Base-by-base conservation (phyloP, 139 green algal species). In the Micractinium sp. region DNA sequence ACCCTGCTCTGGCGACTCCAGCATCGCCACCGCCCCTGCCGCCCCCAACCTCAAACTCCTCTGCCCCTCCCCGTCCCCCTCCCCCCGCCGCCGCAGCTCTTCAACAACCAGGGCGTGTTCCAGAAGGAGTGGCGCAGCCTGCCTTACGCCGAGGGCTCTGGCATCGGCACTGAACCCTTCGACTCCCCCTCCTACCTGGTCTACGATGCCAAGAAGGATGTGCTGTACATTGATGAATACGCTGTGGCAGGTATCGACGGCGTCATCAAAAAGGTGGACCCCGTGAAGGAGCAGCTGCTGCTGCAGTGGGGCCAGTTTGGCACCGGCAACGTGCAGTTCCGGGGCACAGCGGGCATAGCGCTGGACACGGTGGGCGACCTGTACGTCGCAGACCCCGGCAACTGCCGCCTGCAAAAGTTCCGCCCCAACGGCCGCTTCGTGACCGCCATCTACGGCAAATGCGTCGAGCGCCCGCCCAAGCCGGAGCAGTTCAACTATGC, bases 331-430 rank as follows among this genome's bases (percentile, higher is more conserved):
- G 14, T 22, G 25, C 25, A 33, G 25, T 76, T 76, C 69, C 25
- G 69, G 12, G 69, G 69, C 69, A 76, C 69, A 23, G 69, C 69
- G 3, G 69, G 69, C 69, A 76, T 76, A 18, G 15, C 69, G 25
- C 69, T 76, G 69, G 69, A 76, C 69, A 15, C 31, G 27, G 3
- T 35, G 25, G 69, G 69, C 69, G 69, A 76, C 69, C 25, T 76
- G 69, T 76, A 36, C 27, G 69, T 76, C 20, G 69, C 27, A 35
- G 69, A 76, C 27, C 69, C 63, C 25, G 69, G 69, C 69, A 76
- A 76, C 69, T 76, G 69, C 69, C 69, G 69, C 69, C 27, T 76
- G 20, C 69, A 76, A 35, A 76, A 76, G 69, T 76, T 76, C 69
- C 69, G 69, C 69, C 69, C 69, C 69, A 76, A 76, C 69, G 69